phyloP scores from a whole-genome alignment of 2,329 filamentous ascomycete species.

The Waltergamsia citrina region DNA sequence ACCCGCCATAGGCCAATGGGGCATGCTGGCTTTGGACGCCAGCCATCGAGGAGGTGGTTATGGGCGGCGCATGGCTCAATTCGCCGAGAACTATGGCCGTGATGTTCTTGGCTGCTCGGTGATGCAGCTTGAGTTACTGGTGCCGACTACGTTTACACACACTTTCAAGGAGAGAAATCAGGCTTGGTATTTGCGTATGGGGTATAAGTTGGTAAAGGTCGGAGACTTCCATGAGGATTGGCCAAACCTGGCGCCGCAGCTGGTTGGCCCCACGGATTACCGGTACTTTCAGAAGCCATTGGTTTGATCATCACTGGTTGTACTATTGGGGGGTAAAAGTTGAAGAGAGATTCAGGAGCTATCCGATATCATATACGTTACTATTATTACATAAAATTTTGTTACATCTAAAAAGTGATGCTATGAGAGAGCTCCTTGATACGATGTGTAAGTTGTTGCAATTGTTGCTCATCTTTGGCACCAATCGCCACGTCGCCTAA shows the following conservation, averaged over 20 bases:
- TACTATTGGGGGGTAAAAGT: too few relatives aligned
- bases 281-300: constrained; percentile 16
- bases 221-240: constrained; percentile 16
- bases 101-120: constrained; percentile 13
- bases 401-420: too few relatives aligned
- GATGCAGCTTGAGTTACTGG: constrained; percentile 18
- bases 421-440: too few relatives aligned
- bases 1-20: constrained; percentile 12
- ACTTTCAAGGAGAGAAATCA: constrained; percentile 14
- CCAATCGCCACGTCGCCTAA: too few relatives aligned
- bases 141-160: constrained; percentile 15
- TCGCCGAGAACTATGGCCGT: constrained; percentile 16
- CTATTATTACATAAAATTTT: too few relatives aligned
- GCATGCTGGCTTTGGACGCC: constrained; percentile 16
- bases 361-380: too few relatives aligned
- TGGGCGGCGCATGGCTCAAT: constrained; percentile 13
- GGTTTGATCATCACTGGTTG: too few relatives aligned
- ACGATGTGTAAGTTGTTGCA: too few relatives aligned
- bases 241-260: constrained; percentile 13
- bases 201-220: constrained; percentile 15
- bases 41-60: constrained; percentile 12
- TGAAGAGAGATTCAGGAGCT: too few relatives aligned
- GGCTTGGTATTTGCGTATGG: constrained; percentile 17
- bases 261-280: constrained; percentile 16
- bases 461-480: too few relatives aligned